Percentiles rank a stretch among this genome's conserved stretches.
Evolutionary conservation across 1,284 basidiomycete genomes (phyloP).

Genomic region (Phellinidium pouzarii): DNA sequence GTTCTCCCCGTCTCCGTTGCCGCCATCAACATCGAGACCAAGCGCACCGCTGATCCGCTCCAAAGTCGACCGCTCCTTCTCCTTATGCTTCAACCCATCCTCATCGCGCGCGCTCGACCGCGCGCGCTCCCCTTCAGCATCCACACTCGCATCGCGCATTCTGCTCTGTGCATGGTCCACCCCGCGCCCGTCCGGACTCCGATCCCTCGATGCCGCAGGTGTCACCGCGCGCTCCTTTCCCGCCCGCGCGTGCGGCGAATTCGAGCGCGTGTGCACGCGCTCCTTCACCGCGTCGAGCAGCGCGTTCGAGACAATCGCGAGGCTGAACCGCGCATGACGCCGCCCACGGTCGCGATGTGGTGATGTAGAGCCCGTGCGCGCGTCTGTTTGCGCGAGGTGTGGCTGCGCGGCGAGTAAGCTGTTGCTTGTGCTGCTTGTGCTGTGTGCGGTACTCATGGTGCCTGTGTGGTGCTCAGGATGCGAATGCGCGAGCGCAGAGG

Average conservation of each 20-base stretch:
- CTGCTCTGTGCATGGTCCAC: conserved; percentile 18
- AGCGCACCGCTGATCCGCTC: conserved; percentile 17
- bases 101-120: conserved; percentile 10
- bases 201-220: conserved; percentile 13
- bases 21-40: conserved; percentile 30
- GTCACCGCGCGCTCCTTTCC: conserved; percentile 5
- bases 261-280: conserved; percentile 38
- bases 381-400: conserved; percentile 14
- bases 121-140: conserved; percentile 8
- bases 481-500: background rate
- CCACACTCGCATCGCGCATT: conserved; percentile 5
- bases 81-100: conserved; percentile 11
- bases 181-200: conserved; percentile 9
- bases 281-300: conserved; percentile 36
- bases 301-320: conserved; percentile 31
- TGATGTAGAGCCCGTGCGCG: background rate
- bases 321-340: conserved; percentile 33
- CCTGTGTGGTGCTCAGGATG: background rate
- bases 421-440: conserved; percentile 1
- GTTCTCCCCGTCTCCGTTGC: conserved; percentile 40
- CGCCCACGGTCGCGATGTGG: conserved; percentile 25
- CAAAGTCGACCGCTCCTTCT: conserved; percentile 14
- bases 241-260: conserved; percentile 27
- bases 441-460: background rate
- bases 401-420: conserved; percentile 1